phyloP scores from a whole-genome alignment of 306 rosid species.

The Cicer judaicum region DNA sequence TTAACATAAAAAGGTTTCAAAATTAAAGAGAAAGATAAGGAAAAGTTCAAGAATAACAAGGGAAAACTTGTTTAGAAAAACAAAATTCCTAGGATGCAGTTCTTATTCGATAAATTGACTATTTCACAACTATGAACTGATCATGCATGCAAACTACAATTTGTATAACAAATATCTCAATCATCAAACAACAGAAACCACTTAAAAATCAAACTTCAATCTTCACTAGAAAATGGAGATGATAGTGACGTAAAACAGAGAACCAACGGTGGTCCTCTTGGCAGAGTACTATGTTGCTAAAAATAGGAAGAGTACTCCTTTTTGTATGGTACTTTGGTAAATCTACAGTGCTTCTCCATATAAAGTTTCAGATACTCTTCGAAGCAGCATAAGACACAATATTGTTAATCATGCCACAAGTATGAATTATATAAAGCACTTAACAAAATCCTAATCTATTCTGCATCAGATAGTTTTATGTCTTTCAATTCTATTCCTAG shows the following conservation, averaged over 20 bases:
- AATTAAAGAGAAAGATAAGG: slow-evolving; percentile 8
- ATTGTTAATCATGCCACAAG: slow-evolving; percentile 13
- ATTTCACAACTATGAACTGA: slow-evolving; percentile 14
- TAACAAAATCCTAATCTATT: not conserved
- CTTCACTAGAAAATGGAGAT: slow-evolving; percentile 9
- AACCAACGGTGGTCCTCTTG: slow-evolving; percentile 3
- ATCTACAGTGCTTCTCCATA: not conserved
- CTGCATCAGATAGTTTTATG: slow-evolving; percentile 11
- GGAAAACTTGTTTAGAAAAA: slow-evolving; percentile 16
- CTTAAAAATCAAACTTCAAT: slow-evolving; percentile 22
- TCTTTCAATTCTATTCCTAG: slow-evolving; percentile 16
- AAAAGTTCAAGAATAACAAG: slow-evolving; percentile 27
- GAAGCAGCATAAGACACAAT: slow-evolving; percentile 7
- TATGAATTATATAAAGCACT: not conserved
- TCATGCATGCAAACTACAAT: slow-evolving; percentile 18
- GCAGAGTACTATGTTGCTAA: not conserved
- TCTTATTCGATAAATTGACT: slow-evolving; percentile 33
- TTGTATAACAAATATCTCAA: slow-evolving; percentile 19
- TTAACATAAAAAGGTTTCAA: slow-evolving; percentile 36
- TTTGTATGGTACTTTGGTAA: not conserved
- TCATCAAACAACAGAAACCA: slow-evolving; percentile 6
- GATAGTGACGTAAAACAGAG: slow-evolving; percentile 7
- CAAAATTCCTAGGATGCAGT: slow-evolving; percentile 5
- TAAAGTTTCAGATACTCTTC: slow-evolving; percentile 21
- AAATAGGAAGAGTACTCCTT: not conserved